phyloP scores from a whole-genome alignment of 108 stramenopile species.

The Cyclostephanos invisitatus region DNA sequence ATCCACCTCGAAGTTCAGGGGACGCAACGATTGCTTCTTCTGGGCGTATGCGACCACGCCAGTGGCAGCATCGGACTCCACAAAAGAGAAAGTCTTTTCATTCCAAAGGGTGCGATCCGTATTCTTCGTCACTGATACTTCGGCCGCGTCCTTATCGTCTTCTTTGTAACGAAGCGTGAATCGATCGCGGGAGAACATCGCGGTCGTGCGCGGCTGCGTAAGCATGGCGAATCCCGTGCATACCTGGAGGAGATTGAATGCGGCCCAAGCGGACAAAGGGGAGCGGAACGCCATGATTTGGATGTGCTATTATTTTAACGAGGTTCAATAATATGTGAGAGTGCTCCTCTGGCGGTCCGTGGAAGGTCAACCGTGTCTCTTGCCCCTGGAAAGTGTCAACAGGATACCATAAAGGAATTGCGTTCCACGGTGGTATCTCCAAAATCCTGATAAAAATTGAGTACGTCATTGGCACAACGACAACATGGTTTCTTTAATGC shows the following conservation, averaged over 20 bases:
- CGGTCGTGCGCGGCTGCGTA: background rate
- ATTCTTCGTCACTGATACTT: background rate
- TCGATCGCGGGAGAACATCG: background rate
- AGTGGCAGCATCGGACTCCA: background rate
- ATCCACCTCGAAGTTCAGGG: conserved; percentile 29
- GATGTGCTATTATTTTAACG: background rate
- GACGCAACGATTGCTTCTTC: background rate
- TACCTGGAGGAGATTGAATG: background rate
- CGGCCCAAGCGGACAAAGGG: background rate
- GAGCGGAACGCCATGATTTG: background rate
- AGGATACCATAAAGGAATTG: too few species aligned
- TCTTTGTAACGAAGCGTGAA: background rate
- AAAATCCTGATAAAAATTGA: too few species aligned
- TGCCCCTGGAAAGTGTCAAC: too few species aligned
- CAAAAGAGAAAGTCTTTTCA: background rate
- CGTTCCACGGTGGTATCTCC: too few species aligned
- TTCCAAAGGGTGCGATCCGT: background rate
- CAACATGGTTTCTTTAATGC: too few species aligned
- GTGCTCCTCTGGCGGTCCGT: too few species aligned
- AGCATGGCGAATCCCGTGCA: conserved; percentile 2
- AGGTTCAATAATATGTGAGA: too few species aligned
- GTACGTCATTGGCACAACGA: too few species aligned
- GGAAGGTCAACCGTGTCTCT: too few species aligned
- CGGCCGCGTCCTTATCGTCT: background rate
- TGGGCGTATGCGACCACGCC: background rate